Conservation (phyloP, 1,139 yeast species). For the Yamadazyma jaroonii region DNA sequence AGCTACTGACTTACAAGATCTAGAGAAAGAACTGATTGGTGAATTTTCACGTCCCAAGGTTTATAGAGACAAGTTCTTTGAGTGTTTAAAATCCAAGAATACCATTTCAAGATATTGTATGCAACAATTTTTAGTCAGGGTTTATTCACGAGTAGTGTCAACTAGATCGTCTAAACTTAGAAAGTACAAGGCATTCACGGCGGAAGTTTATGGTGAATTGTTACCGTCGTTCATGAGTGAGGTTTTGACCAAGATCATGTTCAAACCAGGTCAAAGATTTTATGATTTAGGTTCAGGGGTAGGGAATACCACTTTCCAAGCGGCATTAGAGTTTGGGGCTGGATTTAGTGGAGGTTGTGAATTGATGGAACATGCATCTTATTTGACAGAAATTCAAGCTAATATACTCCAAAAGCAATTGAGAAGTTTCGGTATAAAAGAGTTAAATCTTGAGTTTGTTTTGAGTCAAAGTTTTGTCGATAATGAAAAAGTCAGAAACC, state of each 20-base stretch:
- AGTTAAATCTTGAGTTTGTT: constrained; percentile 57
- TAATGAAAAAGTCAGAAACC: constrained; percentile 51
- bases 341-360: constrained; percentile 81
- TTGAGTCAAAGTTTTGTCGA: constrained; percentile 70
- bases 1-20: not conserved
- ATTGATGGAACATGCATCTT: constrained; percentile 79
- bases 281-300: constrained; percentile 93
- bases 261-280: constrained; percentile 55
- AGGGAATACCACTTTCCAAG: constrained; percentile 88
- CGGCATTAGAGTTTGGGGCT: constrained; percentile 84
- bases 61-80: constrained; percentile 29
- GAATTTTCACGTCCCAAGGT: constrained; percentile 6
- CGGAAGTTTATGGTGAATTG: constrained; percentile 88
- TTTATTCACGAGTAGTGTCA: constrained; percentile 75
- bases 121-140: constrained; percentile 68
- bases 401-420: constrained; percentile 58
- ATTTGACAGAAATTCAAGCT: constrained; percentile 60
- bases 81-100: constrained; percentile 27
- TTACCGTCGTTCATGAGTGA: constrained; percentile 74
- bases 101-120: constrained; percentile 55
- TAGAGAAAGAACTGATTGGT: not conserved
- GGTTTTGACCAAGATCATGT: constrained; percentile 61
- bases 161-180: constrained; percentile 66
- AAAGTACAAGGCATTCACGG: constrained; percentile 81
- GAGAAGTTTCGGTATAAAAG: constrained; percentile 58